Percentiles rank a stretch among this genome's conserved stretches.
phyloP scores from a whole-genome alignment of 2,329 filamentous ascomycete genomes.

The Colletotrichum brevisporum region DNA sequence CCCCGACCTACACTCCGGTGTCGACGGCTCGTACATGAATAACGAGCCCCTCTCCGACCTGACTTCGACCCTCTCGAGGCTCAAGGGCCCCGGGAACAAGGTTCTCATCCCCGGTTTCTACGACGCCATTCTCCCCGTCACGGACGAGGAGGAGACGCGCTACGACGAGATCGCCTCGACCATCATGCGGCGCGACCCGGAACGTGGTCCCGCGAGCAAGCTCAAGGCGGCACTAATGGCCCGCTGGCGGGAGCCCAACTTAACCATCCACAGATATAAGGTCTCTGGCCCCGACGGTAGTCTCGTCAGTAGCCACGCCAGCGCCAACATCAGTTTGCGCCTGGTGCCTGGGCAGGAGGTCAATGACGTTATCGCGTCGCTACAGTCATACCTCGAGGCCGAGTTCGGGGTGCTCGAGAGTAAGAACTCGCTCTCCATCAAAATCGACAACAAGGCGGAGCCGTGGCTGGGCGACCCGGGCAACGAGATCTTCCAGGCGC shows the following conservation, averaged over 20 bases:
- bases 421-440: slow-evolving; percentile 84
- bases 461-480: slow-evolving; percentile 95
- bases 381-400: slow-evolving; percentile 76
- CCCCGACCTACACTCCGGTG: slow-evolving; percentile 93
- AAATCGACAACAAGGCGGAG: slow-evolving; percentile 93
- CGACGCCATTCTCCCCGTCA: slow-evolving; percentile 83
- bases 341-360: slow-evolving; percentile 95
- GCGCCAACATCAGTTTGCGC: slow-evolving; percentile 88
- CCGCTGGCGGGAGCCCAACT: slow-evolving; percentile 93
- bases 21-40: slow-evolving; percentile 92
- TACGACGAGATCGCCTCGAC: slow-evolving; percentile 89
- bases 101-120: slow-evolving; percentile 92
- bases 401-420: slow-evolving; percentile 84
- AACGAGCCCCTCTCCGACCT: slow-evolving; percentile 95
- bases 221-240: slow-evolving; percentile 91
- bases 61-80: slow-evolving; percentile 82
- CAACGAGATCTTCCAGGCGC: slow-evolving; percentile 90
- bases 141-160: slow-evolving; percentile 80
- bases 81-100: slow-evolving; percentile 85
- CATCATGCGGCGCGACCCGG: slow-evolving; percentile 79
- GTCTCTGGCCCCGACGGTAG: slow-evolving; percentile 93
- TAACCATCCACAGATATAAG: slow-evolving; percentile 94
- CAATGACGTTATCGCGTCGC: slow-evolving; percentile 76
- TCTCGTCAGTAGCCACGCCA: slow-evolving; percentile 90
- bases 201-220: slow-evolving; percentile 70